Base-by-base conservation (phyloP, 75 land plant genomes). In the Picea sitchensis region DNA sequence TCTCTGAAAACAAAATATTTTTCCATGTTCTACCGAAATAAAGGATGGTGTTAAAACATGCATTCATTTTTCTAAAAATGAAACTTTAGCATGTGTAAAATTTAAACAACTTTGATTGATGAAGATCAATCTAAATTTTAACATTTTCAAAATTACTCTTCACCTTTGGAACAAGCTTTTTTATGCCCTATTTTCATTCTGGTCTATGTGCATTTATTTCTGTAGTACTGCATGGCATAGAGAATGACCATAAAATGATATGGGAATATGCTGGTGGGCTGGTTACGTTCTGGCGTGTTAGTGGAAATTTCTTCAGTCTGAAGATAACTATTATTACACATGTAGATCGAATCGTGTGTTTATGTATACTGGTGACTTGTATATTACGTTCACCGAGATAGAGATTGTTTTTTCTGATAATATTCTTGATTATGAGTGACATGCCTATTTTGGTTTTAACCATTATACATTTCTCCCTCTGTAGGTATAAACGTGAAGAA, bases 401-500 rank as follows among this genome's bases (percentile, higher is more conserved):
- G 73, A 20, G 20, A 44, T 71, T 21, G 41, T n/a, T 5, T 64
- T 30, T 26, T 31, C 11, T 11, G 26, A 71, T 17, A 71, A 18
- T 5, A 41, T 44, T 44, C 12, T 7, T 71, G 47, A 12, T 44
- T 44, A 41, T 0, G 18, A n/a, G 21, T 41, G 7, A 9, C 56
- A 41, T 51, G 9, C 12, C 56, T 20, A 41, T n/a, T n/a, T 71
- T 71, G 47, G 26, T 18, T 44, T 71, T 71, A 44, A 71, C 44
- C 2, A 20, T 15, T 71, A 9, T 21, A 44, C 23, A 41, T 71
- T 64, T 44, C 54, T 71, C 54, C n/a, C 23, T 44, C 44, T 71
- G 23, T 9, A 51, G 99, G 84, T 92, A 86, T 41, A 91, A 96
- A 75, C 90, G 95, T 51, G 99, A 96, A 76, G 99, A 96, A 80